A percentile compares a stretch with the other conserved stretches of the same genome.
Evolutionary conservation across 305 asterid species (phyloP).

Genomic region (Fraxinus baroniana): DNA sequence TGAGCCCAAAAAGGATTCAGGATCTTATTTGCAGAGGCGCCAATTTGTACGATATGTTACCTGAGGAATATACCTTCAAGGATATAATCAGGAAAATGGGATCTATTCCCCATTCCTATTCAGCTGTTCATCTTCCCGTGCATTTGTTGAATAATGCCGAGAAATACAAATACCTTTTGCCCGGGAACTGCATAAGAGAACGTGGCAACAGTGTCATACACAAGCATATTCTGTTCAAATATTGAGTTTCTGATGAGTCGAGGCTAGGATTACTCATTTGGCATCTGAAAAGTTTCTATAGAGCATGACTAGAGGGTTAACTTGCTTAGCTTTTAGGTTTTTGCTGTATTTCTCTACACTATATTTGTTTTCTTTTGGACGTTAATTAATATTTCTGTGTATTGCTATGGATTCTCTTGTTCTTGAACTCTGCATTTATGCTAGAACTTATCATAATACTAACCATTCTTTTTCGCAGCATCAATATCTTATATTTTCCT

Average conservation of each 20-base stretch:
- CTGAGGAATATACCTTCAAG: conserved; percentile 62
- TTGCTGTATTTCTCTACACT: background rate
- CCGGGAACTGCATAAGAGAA: conserved; percentile 58
- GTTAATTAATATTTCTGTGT: background rate
- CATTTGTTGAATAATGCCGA: conserved; percentile 49
- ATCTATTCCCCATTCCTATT: conserved; percentile 53
- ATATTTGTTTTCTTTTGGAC: background rate
- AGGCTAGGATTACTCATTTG: conserved; percentile 10
- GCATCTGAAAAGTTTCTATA: conserved; percentile 11
- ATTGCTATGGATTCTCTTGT: too few species aligned
- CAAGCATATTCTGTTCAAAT: background rate
- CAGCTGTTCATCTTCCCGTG: conserved; percentile 54
- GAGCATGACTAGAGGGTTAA: conserved; percentile 12
- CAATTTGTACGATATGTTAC: conserved; percentile 60
- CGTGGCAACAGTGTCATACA: background rate
- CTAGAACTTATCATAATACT: background rate
- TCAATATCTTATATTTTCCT: background rate
- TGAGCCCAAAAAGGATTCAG: conserved; percentile 52
- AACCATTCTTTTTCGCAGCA: background rate
- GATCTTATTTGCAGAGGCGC: conserved; percentile 55
- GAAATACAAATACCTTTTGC: conserved; percentile 48
- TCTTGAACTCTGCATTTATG: background rate
- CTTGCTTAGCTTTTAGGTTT: background rate
- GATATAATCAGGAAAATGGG: conserved; percentile 63
- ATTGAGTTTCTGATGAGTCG: background rate